These are phyloP conservation scores for Corchorus olitorius DNA, from an alignment of 345 rosid species.

Conservation along the genomic window DNA sequence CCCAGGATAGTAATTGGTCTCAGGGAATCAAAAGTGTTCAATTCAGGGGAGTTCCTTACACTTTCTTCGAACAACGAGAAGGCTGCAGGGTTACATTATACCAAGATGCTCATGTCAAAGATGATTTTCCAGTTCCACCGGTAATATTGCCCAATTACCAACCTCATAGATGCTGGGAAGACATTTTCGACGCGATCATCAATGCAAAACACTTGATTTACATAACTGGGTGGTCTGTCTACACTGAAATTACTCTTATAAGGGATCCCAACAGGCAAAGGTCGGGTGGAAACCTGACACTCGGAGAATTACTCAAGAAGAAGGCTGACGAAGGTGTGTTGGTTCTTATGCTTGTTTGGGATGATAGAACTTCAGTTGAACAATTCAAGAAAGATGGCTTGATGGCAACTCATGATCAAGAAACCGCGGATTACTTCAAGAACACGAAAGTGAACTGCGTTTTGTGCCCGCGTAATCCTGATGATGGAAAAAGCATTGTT, in stretches of 20 bases:
- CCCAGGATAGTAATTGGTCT: slow-evolving; percentile 13
- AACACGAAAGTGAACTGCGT: slow-evolving; percentile 1
- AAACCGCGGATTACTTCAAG: slow-evolving; percentile 7
- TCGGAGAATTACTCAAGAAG: slow-evolving; percentile 13
- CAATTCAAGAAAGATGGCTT: slow-evolving; percentile 15
- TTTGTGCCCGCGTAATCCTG: slow-evolving; percentile 21
- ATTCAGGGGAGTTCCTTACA: slow-evolving; percentile 4
- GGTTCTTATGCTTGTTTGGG: slow-evolving; percentile 24
- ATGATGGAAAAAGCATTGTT: background rate
- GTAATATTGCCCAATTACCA: background rate
- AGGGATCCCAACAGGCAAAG: slow-evolving; percentile 9
- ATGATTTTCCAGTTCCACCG: background rate
- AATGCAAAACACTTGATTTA: slow-evolving; percentile 18
- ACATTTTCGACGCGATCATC: slow-evolving; percentile 18
- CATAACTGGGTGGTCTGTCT: slow-evolving; percentile 22
- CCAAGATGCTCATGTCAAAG: slow-evolving; percentile 22
- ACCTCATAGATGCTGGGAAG: slow-evolving; percentile 26
- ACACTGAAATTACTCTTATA: slow-evolving; percentile 17
- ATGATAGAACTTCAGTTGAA: slow-evolving; percentile 17
- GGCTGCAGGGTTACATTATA: slow-evolving; percentile 24
- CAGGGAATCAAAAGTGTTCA: background rate
- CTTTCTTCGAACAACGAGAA: slow-evolving; percentile 12
- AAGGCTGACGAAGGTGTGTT: slow-evolving; percentile 14
- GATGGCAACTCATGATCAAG: slow-evolving; percentile 25
- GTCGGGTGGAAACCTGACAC: background rate